Evolutionary conservation across 2,329 filamentous ascomycete species (phyloP), one percentile per base, ranked within the genome.

Genomic region (Aspergillus sp.): DNA sequence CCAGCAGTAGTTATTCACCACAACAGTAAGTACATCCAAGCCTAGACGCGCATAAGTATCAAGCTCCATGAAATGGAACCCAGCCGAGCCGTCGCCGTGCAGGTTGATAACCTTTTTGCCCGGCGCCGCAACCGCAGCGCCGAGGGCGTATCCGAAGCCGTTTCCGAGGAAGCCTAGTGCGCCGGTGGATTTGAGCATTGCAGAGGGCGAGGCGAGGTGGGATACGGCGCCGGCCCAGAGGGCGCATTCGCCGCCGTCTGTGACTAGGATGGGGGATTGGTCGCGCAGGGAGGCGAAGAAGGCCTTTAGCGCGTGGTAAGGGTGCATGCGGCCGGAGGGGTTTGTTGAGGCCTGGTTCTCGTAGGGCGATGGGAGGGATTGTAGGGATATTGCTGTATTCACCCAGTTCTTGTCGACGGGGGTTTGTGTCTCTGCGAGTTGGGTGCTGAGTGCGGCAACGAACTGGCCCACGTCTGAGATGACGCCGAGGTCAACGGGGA

Each of bases 51-150:
- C 73, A 58, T 73, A 79, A 3, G 77, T 80, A 57, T 80, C 78
- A 2, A 80, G 70, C 59, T 80, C 78, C 53, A 74, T 73, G 44
- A 80, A 67, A 57, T 80, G 74, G 62, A 80, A 79, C 1, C 79
- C 78, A 1, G 75, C 76, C 15, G 68, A 73, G 5, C 77, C 78
- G 59, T 81, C 78, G 8, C 78, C 79, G 41, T 80, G 77, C 4
- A 80, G 68, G 56, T 77, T 79, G 5, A 80, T 65, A 0, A 81
- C 66, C 13, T 75, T 66, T 5, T 70, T 63, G 12, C 63, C 61
- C 0, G 73, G 75, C n/a, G 70, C 72, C 0, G 77, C 78, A 3
- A 79, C 63, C 0, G 77, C 77, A 9, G 74, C 75, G 0, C 79
- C 78, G 2, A 80, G 65, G 1, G 70, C 65, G 60, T 80, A 80